Evolutionary conservation across 805 yeast genomes (phyloP), one percentile per base, ranked within the genome.

Genomic region (Saturnispora galanensis): DNA sequence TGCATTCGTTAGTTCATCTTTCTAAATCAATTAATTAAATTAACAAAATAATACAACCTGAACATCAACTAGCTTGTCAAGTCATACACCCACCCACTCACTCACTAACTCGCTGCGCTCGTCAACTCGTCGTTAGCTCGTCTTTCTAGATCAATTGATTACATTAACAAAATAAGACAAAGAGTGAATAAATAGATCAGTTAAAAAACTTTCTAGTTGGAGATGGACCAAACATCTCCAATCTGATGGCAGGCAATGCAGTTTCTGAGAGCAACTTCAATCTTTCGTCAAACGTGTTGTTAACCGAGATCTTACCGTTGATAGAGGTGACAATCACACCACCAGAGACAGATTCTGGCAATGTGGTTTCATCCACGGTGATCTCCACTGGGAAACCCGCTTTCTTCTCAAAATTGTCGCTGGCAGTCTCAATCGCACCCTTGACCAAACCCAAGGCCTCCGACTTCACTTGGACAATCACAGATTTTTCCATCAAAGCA

Each of bases 261-360:
- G 79, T 85, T 62, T 84, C 84, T 33, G 84, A 75, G 56, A 93
- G 73, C 50, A 93, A 67, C 57, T 81, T 76, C 59, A 93, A 77
- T 69, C 99, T 85, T 71, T 89, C 97, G 58, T 88, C 96, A 58
- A 93, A 74, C 39, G 98, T 89, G 71, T 93, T 93, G 67, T 85
- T 74, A 46, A 93, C 86, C 56, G 83, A 89, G 53, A 93, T 88
- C 68, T 84, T 86, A 44, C 94, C 95, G 36, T 75, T 63, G 32
- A 75, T 74, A 60, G 84, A 84, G 45, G 74, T 63, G 39, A 86
- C 72, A 39, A 87, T 65, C 34, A 80, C 86, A 60, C 99, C 99
- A 52, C 99, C 99, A 33, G 90, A 79, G 50, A 70, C 59, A 41
- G 78, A 81, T 38, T 77, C 72, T 52, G 73, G 73, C 59, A 93